Evolutionary conservation across 164 flowering plant genomes (phyloP), one percentile per base, ranked within the genome.

Genomic region (Pachysandra terminalis): DNA sequence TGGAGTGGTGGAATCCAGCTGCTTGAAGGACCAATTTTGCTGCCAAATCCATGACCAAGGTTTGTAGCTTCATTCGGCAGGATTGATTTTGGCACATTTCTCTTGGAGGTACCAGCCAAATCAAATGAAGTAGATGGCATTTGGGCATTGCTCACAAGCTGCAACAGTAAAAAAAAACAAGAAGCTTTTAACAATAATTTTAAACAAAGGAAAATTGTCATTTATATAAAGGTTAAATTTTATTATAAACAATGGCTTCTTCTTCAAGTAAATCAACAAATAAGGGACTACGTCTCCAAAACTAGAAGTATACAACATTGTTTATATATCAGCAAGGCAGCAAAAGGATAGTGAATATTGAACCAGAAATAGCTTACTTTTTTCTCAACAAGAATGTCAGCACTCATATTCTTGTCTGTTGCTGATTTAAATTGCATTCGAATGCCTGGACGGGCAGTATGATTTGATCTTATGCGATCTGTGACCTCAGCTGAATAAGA

Each of bases 1-100:
- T 87, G 96, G 58, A 93, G 69, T 45, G 91, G 84, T 9, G 93
- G 86, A 66, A 90, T 81, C 98, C 98, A 93, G 79, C 95, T 83
- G 72, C 83, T 80, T 35, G 98, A 86, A 71, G 87, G 83, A 66
- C 91, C 98, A 71, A 75, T 45, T 75, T 72, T 84, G 72, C 73
- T 75, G 22, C 80, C 80, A 66, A 71, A 56, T 54, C 78, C 93
- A 56, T 80, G 78, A 28, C 80, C 81, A 67, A 72, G 21, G 71
- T 83, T 84, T 53, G 85, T 56, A 35, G 80, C 52, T 71, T 87
- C 96, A 68, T 81, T 26, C 21, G 93, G 80, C 72, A 74, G 45
- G 26, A 73, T 63, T 28, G 83, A 80, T 74, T 80, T 89, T 63
- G 81, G 28, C 24, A 74, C 55, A 73, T 80, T 82, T 72, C 85